Conservation (phyloP, 2,329 filamentous ascomycete species). For the Aspergillus caelatus region DNA sequence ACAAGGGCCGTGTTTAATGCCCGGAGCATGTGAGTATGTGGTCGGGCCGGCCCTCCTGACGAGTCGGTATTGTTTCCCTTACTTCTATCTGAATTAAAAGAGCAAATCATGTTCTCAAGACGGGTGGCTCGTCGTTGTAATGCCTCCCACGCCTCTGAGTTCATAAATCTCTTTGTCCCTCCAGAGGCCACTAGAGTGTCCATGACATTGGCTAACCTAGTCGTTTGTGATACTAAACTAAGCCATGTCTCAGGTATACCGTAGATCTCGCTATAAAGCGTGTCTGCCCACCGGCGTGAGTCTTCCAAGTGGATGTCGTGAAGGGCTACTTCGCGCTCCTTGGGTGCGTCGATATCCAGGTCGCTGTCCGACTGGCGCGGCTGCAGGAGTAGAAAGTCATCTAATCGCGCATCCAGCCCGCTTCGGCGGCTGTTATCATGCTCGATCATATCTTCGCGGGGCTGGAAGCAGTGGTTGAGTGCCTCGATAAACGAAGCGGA, state of each 20-base stretch:
- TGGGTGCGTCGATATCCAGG: slow-evolving; percentile 42
- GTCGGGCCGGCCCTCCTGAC: slow-evolving; percentile 14
- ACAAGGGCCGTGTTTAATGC: slow-evolving; percentile 45
- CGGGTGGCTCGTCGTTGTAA: slow-evolving; percentile 32
- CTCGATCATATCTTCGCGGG: background rate
- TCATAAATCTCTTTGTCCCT: slow-evolving; percentile 9
- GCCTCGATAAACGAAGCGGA: slow-evolving; percentile 26
- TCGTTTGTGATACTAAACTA: slow-evolving; percentile 48
- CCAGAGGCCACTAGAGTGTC: slow-evolving; percentile 24
- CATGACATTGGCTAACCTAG: slow-evolving; percentile 44
- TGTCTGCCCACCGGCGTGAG: slow-evolving; percentile 35
- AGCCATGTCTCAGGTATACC: slow-evolving; percentile 50
- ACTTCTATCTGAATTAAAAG: slow-evolving; percentile 26
- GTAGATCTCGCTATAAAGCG: slow-evolving; percentile 46
- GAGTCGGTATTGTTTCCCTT: slow-evolving; percentile 15
- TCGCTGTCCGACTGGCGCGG: slow-evolving; percentile 38
- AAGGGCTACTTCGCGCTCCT: slow-evolving; percentile 35
- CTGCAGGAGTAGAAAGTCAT: slow-evolving; percentile 45
- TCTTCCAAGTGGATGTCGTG: slow-evolving; percentile 47
- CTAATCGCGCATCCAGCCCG: slow-evolving; percentile 34
- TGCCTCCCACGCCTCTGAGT: slow-evolving; percentile 29
- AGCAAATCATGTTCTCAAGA: slow-evolving; percentile 39
- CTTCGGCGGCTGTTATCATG: background rate
- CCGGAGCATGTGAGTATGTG: slow-evolving; percentile 38
- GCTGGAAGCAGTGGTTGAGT: slow-evolving; percentile 16